Conservation (phyloP, 1,139 yeast species). For the Arxiozyma heterogenica region DNA sequence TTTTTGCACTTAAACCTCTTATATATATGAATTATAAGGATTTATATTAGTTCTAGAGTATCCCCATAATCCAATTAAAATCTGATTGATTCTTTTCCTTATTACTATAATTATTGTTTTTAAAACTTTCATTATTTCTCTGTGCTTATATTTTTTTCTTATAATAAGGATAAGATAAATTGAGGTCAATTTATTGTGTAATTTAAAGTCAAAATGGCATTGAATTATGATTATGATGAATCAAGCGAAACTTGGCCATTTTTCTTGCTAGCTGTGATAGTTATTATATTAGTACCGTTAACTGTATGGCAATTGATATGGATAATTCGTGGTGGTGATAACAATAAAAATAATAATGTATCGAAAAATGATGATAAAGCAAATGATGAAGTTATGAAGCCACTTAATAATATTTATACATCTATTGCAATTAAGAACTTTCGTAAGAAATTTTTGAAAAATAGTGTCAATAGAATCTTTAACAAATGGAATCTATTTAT, state of each 20-base stretch:
- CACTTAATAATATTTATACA: conserved; percentile 29
- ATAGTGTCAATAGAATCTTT: conserved; percentile 34
- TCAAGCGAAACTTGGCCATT: conserved; percentile 94
- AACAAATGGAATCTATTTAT: conserved; percentile 41
- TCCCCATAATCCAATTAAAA: background rate
- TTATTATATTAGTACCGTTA: conserved; percentile 59
- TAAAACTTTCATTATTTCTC: background rate
- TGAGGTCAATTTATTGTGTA: background rate
- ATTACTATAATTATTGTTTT: too few relatives aligned
- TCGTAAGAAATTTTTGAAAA: conserved; percentile 31
- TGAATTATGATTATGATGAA: conserved; percentile 69
- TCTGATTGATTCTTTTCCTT: background rate
- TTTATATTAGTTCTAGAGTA: too few relatives aligned
- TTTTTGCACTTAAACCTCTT: background rate
- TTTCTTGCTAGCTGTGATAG: conserved; percentile 66
- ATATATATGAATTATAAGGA: background rate
- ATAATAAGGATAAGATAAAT: background rate
- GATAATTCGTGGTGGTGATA: conserved; percentile 6
- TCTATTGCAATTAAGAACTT: conserved; percentile 36
- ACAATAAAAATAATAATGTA: conserved; percentile 11
- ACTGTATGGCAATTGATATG: conserved; percentile 41
- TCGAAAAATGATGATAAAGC: conserved; percentile 10
- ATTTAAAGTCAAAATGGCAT: conserved; percentile 28
- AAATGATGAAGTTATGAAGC: background rate
- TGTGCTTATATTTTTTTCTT: too few relatives aligned